Conservation (phyloP, 305 asterid species). For the Solanum hybrid region DNA sequence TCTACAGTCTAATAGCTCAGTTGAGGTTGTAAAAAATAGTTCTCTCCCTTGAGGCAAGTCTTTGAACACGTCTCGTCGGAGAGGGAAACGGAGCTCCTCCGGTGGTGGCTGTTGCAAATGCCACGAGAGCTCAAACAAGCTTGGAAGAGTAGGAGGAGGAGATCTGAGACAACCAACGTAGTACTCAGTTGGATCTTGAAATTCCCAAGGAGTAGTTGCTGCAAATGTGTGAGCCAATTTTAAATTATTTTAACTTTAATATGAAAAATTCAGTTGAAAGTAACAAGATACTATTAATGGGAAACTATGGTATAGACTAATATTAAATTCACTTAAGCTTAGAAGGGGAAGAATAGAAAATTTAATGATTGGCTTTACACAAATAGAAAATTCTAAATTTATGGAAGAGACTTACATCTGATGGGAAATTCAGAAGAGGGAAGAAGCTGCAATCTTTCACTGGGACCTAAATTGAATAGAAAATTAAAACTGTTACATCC, state of each 20-base stretch:
- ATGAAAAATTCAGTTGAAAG: background rate
- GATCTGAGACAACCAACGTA: slow-evolving; percentile 27
- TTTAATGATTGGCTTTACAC: background rate
- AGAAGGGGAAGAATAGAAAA: background rate
- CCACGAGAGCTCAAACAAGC: slow-evolving; percentile 36
- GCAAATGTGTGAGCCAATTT: background rate
- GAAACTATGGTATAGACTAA: background rate
- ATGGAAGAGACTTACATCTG: slow-evolving; percentile 19
- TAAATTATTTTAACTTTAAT: background rate
- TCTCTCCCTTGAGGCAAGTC: slow-evolving; percentile 44
- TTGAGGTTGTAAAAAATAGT: slow-evolving; percentile 24
- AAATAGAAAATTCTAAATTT: background rate
- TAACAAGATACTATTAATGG: background rate
- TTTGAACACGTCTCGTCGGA: slow-evolving; percentile 29
- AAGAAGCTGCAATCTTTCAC: background rate
- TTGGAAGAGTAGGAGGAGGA: slow-evolving; percentile 22
- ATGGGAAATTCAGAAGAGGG: slow-evolving; percentile 20
- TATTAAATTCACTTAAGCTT: background rate
- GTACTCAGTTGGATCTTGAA: slow-evolving; percentile 35
- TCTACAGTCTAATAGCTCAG: slow-evolving; percentile 25
- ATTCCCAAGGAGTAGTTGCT: slow-evolving; percentile 31
- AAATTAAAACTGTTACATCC: background rate
- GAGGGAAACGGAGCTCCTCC: slow-evolving; percentile 35
- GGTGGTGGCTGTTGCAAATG: slow-evolving; percentile 41
- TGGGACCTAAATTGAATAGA: background rate